A percentile compares a stretch with the other conserved stretches of the same genome.
Evolutionary conservation across 163 green algal species (phyloP).

Genomic region (Scenedesmus sp.): DNA sequence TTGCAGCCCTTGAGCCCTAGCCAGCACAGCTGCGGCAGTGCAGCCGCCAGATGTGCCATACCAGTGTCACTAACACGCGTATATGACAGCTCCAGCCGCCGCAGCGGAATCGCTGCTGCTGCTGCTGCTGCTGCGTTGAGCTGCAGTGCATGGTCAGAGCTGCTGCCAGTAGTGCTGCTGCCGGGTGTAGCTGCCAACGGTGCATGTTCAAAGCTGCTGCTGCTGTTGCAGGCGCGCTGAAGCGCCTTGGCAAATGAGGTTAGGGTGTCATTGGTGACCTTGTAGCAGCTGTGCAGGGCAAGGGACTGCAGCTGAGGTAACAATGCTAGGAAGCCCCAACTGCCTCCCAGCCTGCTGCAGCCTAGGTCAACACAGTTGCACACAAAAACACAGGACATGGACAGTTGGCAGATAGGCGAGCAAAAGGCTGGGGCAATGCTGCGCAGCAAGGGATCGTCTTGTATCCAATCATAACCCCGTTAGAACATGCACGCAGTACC

Average conservation of each 20-base stretch:
- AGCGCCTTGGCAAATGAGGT: background rate
- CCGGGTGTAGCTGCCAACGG: background rate
- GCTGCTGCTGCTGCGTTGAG: background rate
- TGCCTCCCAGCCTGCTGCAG: constrained; percentile 10
- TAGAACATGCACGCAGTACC: too few species aligned
- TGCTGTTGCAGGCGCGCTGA: background rate
- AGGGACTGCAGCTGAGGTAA: background rate
- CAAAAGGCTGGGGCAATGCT: background rate
- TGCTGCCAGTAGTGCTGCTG: background rate
- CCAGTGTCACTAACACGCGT: constrained; percentile 43
- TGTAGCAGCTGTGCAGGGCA: constrained; percentile 26
- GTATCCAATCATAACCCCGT: too few species aligned
- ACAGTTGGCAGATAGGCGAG: background rate
- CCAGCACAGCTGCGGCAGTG: background rate
- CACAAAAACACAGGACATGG: background rate
- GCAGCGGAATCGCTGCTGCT: background rate
- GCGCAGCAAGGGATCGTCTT: background rate
- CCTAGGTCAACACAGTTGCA: background rate
- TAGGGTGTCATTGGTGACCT: constrained; percentile 5
- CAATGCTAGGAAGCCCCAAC: background rate
- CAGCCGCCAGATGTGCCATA: constrained; percentile 14
- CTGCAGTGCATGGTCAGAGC: too few species aligned
- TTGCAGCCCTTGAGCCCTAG: constrained; percentile 37
- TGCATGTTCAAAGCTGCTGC: background rate
- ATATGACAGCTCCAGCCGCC: constrained; percentile 32